Percentiles rank a stretch among this genome's conserved stretches.
These are phyloP conservation scores for Taphrina pruni DNA, from an alignment of 1,139 yeast genomes.

Conservation along the genomic window DNA sequence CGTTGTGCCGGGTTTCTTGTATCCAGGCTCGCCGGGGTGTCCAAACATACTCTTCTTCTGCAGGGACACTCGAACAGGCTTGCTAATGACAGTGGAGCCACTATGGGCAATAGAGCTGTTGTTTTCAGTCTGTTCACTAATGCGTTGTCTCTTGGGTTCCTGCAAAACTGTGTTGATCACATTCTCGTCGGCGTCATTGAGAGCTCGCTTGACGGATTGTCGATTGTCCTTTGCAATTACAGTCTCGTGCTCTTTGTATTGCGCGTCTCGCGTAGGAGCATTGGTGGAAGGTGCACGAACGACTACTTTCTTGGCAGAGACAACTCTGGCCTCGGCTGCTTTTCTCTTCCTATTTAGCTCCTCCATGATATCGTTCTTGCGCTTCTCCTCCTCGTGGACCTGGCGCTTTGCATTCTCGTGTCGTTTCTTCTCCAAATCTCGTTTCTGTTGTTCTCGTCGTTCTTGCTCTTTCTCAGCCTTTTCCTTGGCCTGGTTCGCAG, in stretches of 20 bases:
- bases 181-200: conserved; percentile 22
- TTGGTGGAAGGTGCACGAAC: not conserved
- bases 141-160: conserved; percentile 9
- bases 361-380: conserved; percentile 42
- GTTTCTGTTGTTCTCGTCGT: conserved; percentile 43
- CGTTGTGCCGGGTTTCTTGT: conserved; percentile 39
- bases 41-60: conserved; percentile 39
- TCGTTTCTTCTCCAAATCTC: conserved; percentile 45
- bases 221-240: conserved; percentile 11
- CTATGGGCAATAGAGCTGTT: conserved; percentile 24
- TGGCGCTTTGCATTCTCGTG: conserved; percentile 41
- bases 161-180: not conserved
- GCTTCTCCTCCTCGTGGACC: conserved; percentile 44
- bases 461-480: conserved; percentile 42
- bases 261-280: not conserved
- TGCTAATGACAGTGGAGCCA: conserved; percentile 13
- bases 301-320: conserved; percentile 23
- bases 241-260: conserved; percentile 5
- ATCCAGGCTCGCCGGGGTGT: conserved; percentile 35
- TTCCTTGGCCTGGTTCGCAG: conserved; percentile 43
- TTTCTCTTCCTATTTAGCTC: conserved; percentile 43
- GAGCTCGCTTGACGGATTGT: conserved; percentile 37
- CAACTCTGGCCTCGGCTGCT: conserved; percentile 24
- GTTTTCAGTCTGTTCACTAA: conserved; percentile 25
- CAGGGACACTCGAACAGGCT: conserved; percentile 22